Conservation (phyloP, 345 rosid genomes). For the Eutrema yunnanense region DNA sequence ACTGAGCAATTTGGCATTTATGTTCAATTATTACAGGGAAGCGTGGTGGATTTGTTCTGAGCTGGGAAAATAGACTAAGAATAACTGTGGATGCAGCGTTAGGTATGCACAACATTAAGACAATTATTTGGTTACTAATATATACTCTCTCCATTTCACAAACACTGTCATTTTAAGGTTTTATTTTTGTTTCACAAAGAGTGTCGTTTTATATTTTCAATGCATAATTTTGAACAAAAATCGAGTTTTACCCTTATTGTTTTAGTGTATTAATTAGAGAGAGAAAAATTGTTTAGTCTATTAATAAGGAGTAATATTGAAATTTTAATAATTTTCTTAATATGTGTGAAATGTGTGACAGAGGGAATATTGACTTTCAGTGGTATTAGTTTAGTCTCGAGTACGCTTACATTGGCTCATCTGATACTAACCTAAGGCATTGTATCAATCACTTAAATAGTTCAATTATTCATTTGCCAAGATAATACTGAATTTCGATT, state of each 20-base stretch:
- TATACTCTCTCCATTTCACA: too few relatives aligned
- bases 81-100: constrained; percentile 41
- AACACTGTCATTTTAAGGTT: too few relatives aligned
- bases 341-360: too few relatives aligned
- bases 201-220: too few relatives aligned
- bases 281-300: too few relatives aligned
- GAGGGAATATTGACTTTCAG: background rate
- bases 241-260: too few relatives aligned
- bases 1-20: background rate
- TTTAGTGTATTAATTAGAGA: too few relatives aligned
- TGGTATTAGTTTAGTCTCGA: background rate
- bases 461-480: background rate
- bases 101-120: constrained; percentile 17
- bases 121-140: background rate
- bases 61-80: constrained; percentile 38
- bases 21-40: background rate
- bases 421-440: background rate
- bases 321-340: too few relatives aligned
- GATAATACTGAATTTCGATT: background rate
- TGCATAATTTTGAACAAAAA: too few relatives aligned
- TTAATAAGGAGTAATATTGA: too few relatives aligned
- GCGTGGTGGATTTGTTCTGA: constrained; percentile 16
- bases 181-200: too few relatives aligned
- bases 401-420: background rate
- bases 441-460: background rate